Percentiles rank a stretch among this genome's conserved stretches.
Evolutionary conservation across 2,329 filamentous ascomycete genomes (phyloP).

Genomic region (Penicillium polonicum): DNA sequence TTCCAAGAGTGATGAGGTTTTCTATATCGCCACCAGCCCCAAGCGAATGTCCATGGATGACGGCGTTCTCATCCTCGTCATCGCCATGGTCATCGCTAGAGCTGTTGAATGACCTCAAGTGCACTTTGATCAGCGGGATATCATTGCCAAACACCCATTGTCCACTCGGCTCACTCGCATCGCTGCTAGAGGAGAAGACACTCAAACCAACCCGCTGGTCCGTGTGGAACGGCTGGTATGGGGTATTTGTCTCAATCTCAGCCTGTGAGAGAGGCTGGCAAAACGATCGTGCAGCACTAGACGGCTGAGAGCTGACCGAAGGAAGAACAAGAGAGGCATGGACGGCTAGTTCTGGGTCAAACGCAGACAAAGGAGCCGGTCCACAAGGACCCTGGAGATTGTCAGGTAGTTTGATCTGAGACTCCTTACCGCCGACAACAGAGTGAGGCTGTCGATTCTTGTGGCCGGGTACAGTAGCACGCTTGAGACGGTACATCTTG

Average conservation of each 20-base stretch:
- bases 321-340: constrained; percentile 45
- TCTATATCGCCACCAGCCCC: constrained; percentile 46
- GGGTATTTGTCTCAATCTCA: constrained; percentile 92
- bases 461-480: constrained; percentile 49
- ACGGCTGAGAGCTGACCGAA: constrained; percentile 41
- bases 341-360: constrained; percentile 48
- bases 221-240: constrained; percentile 94
- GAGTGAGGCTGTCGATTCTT: constrained; percentile 55
- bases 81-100: constrained; percentile 41
- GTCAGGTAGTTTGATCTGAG: constrained; percentile 65
- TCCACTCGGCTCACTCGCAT: constrained; percentile 41
- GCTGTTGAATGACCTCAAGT: constrained; percentile 46
- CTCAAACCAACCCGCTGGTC: constrained; percentile 80
- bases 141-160: constrained; percentile 56
- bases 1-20: constrained; percentile 51
- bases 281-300: constrained; percentile 41
- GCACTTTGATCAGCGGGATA: constrained; percentile 49
- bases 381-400: constrained; percentile 61
- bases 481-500: constrained; percentile 45
- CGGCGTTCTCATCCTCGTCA: constrained; percentile 28
- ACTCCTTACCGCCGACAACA: constrained; percentile 57
- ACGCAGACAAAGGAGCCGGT: constrained; percentile 55
- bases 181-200: constrained; percentile 53
- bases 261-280: constrained; percentile 67
- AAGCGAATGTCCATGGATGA: constrained; percentile 29